Evolutionary conservation across 1,284 basidiomycete genomes (phyloP).

Genomic region (Pholiota adiposa): DNA sequence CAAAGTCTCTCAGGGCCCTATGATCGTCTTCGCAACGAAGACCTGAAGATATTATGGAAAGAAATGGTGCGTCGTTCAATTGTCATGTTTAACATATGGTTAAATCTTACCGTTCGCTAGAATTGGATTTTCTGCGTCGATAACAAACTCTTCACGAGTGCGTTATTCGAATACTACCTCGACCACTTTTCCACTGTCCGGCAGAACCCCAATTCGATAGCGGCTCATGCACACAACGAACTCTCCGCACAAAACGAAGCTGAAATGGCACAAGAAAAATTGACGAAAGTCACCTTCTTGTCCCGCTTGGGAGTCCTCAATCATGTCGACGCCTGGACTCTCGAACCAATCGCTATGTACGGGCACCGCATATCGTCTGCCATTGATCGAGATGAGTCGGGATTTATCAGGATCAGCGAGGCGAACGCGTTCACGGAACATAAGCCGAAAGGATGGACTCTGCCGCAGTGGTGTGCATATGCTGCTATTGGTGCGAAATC

Average conservation of each 20-base stretch:
- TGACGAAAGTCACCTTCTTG: constrained; percentile 5
- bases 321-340: constrained; percentile 21
- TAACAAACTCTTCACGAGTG: constrained; percentile 20
- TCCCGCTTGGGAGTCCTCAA: constrained; percentile 5
- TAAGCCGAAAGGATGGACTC: constrained; percentile 22
- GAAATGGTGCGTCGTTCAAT: constrained; percentile 18
- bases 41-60: constrained; percentile 20
- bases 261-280: background rate
- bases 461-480: constrained; percentile 27
- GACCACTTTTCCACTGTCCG: constrained; percentile 15
- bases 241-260: background rate
- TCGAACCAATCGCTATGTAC: constrained; percentile 18
- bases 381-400: constrained; percentile 22
- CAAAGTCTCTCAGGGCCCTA: constrained; percentile 15
- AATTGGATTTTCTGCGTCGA: constrained; percentile 28
- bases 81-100: background rate
- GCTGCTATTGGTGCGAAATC: constrained; percentile 13
- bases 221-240: background rate
- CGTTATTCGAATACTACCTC: constrained; percentile 24
- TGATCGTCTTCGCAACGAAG: constrained; percentile 18
- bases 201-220: background rate
- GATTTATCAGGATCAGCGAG: constrained; percentile 25
- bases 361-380: constrained; percentile 12
- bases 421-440: constrained; percentile 19
- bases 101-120: constrained; percentile 1